A percentile compares a stretch with the other conserved stretches of the same genome.
phyloP scores from a whole-genome alignment of 306 rosid genomes.

The Luffa acutangula region DNA sequence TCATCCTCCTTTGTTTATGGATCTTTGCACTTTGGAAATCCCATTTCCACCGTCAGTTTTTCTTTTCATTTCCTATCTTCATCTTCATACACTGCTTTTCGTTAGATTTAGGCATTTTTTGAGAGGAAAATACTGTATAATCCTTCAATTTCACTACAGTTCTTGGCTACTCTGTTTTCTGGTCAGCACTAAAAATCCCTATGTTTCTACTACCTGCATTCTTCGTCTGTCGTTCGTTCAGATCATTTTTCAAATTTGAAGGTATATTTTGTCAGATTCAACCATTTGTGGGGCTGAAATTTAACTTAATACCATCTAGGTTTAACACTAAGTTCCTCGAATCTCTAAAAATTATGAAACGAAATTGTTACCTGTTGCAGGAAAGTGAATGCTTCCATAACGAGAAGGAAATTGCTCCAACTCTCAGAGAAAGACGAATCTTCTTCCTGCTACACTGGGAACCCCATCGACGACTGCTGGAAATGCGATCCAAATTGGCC shows the following conservation, averaged over 20 bases:
- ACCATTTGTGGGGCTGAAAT: not conserved
- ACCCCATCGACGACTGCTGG: slow-evolving; percentile 98
- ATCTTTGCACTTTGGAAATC: not conserved
- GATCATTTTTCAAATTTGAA: not conserved
- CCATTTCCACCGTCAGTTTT: not conserved
- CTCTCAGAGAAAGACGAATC: slow-evolving; percentile 21
- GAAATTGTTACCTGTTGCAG: slow-evolving; percentile 17
- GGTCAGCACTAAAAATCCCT: not conserved
- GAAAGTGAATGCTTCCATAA: slow-evolving; percentile 73
- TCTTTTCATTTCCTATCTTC: not conserved
- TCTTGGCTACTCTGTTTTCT: not conserved
- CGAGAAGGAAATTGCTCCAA: slow-evolving; percentile 57
- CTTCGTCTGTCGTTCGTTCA: not conserved
- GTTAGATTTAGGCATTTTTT: not conserved
- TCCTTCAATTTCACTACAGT: not conserved
- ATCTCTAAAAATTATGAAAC: not conserved
- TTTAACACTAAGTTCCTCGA: not conserved
- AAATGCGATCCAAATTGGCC: slow-evolving; percentile 97
- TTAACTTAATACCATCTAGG: not conserved
- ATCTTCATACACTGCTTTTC: not conserved
- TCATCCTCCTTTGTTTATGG: not conserved
- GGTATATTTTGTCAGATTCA: not conserved
- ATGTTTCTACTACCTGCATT: not conserved
- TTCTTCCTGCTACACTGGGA: slow-evolving; percentile 62
- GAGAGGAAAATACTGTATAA: not conserved